Evolutionary conservation across 106 monocot genomes (phyloP).

Genomic region (Dactylorhiza incarnata): DNA sequence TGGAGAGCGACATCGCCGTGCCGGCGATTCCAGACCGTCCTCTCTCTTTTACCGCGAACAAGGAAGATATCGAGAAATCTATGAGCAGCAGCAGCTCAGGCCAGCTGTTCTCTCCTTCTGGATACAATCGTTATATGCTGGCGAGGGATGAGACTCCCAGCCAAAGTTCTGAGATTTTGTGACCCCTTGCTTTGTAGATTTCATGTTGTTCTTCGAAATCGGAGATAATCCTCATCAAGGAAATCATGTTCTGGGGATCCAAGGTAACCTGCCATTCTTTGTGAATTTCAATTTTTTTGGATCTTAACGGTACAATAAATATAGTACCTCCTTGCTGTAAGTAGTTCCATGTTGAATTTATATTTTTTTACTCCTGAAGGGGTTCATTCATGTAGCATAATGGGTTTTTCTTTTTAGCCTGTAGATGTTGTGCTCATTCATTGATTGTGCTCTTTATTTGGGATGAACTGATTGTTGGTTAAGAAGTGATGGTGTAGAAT

Average conservation of each 20-base stretch:
- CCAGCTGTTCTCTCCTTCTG: constrained; percentile 45
- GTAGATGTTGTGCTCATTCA: background rate
- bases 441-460: background rate
- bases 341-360: background rate
- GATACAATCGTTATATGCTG: constrained; percentile 35
- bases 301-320: background rate
- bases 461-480: background rate
- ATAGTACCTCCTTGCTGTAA: background rate
- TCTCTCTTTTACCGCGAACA: constrained; percentile 48
- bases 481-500: background rate
- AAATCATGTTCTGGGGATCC: background rate
- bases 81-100: constrained; percentile 62
- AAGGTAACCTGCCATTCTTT: background rate
- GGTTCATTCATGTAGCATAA: background rate
- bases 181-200: background rate
- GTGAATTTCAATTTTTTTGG: background rate
- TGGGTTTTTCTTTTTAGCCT: background rate
- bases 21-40: constrained; percentile 67
- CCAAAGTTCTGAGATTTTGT: background rate
- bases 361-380: background rate
- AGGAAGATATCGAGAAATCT: constrained; percentile 71
- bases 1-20: constrained; percentile 49
- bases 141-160: constrained; percentile 14
- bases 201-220: background rate
- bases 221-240: background rate